Conservation (phyloP, 2,329 filamentous ascomycete species). For the Claviceps sp. region DNA sequence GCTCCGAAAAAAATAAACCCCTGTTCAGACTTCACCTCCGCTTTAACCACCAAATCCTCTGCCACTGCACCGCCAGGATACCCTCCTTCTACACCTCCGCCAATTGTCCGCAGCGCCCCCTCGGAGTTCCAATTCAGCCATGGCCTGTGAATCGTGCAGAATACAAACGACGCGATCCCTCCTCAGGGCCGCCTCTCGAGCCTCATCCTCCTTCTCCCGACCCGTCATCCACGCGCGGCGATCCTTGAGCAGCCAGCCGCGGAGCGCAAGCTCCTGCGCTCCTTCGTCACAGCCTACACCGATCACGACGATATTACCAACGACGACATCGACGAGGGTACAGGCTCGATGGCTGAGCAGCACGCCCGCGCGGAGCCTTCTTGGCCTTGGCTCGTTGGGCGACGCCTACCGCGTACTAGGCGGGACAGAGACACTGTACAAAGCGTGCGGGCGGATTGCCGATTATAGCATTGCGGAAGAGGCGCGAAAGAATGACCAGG, state of each 20-base stretch:
- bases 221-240: conserved; percentile 11
- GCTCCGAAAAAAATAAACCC: neutral
- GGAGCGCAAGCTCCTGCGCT: neutral
- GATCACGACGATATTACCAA: neutral
- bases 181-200: conserved; percentile 20
- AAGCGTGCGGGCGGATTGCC: conserved; percentile 57
- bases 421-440: conserved; percentile 65
- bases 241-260: conserved; percentile 2
- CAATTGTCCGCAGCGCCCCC: neutral
- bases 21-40: neutral
- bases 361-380: conserved; percentile 18
- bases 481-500: conserved; percentile 48
- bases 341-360: conserved; percentile 23
- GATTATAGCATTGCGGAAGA: conserved; percentile 63
- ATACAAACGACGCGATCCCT: conserved; percentile 26
- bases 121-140: conserved; percentile 8
- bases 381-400: conserved; percentile 21
- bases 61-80: neutral
- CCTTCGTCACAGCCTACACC: neutral
- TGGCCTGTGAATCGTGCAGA: conserved; percentile 38
- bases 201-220: conserved; percentile 11
- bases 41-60: neutral
- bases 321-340: conserved; percentile 6
- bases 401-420: conserved; percentile 63
- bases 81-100: neutral